Evolutionary conservation across 495 filamentous ascomycete genomes (phyloP).

Genomic region (Tuber calosporum): DNA sequence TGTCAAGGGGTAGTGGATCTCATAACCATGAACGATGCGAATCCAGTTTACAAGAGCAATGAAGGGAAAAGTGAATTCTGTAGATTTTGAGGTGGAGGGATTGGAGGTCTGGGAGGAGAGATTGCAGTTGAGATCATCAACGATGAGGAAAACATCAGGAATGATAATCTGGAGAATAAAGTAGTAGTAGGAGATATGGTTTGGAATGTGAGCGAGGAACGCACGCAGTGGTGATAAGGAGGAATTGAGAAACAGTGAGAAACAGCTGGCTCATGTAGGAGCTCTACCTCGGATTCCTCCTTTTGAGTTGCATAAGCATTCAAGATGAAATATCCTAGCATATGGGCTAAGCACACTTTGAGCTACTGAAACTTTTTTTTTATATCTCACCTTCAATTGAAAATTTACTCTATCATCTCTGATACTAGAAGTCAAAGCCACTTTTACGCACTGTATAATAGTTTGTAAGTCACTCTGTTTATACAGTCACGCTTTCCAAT

Average conservation of each 20-base stretch:
- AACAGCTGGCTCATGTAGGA: background rate
- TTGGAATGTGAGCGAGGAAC: background rate
- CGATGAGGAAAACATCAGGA: background rate
- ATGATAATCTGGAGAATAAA: background rate
- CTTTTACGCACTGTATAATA: background rate
- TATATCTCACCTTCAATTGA: background rate
- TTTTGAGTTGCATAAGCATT: background rate
- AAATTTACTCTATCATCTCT: background rate
- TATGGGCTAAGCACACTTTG: background rate
- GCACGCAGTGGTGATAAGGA: background rate
- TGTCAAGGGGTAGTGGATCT: no score
- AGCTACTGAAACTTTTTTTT: background rate
- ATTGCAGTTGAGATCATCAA: background rate
- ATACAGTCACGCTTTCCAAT: constrained; percentile 13
- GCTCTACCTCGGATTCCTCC: background rate
- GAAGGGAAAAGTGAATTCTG: background rate
- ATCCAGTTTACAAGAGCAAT: background rate
- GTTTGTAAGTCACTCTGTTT: constrained; percentile 4
- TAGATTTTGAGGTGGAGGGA: background rate
- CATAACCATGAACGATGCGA: background rate
- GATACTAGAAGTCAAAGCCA: background rate
- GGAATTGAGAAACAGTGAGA: background rate
- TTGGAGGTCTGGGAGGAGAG: background rate
- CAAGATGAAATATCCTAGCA: background rate
- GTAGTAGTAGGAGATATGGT: background rate